Percentiles rank a stretch among this genome's conserved stretches.
These are phyloP conservation scores for Pleurotus sapidus DNA, from an alignment of 768 basidiomycete species.

Conservation along the genomic window DNA sequence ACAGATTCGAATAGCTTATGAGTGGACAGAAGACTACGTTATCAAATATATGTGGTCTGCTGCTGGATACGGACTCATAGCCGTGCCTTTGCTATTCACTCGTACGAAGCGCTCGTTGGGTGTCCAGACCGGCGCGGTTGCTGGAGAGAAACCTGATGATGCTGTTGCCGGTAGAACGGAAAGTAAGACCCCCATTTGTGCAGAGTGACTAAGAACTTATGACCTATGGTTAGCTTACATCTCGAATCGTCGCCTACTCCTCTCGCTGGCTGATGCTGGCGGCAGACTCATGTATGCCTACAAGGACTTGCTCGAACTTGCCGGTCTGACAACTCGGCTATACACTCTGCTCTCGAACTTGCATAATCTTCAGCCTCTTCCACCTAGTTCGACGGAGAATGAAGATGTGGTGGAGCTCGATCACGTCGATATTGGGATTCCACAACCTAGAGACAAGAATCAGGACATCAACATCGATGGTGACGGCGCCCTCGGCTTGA, in stretches of 20 bases:
- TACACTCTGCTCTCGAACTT: conserved; percentile 86
- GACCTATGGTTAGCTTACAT: conserved; percentile 59
- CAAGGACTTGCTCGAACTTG: conserved; percentile 93
- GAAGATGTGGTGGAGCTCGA: conserved; percentile 55
- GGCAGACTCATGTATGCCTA: conserved; percentile 96
- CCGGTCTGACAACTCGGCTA: conserved; percentile 87
- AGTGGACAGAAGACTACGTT: conserved; percentile 96
- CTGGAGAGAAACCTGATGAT: conserved; percentile 24
- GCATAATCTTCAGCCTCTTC: conserved; percentile 63
- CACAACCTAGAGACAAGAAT: conserved; percentile 19
- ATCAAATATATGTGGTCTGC: conserved; percentile 98
- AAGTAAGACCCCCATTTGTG: conserved; percentile 25
- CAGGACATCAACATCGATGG: conserved; percentile 13
- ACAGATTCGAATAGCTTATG: conserved; percentile 86
- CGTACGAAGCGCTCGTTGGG: conserved; percentile 40
- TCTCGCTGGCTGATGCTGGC: conserved; percentile 96
- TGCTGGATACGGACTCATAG: conserved; percentile 87
- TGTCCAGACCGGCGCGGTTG: conserved; percentile 18
- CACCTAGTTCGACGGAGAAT: conserved; percentile 31
- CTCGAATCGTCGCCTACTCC: conserved; percentile 84
- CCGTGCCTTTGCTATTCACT: conserved; percentile 83
- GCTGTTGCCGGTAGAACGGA: conserved; percentile 47
- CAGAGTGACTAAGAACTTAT: too few species aligned
- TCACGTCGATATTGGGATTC: conserved; percentile 72
- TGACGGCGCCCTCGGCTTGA: conserved; percentile 8